Percentiles rank a stretch among this genome's conserved stretches.
Conservation (phyloP, 1,284 basidiomycete species). For the Schizophyllum commune region DNA sequence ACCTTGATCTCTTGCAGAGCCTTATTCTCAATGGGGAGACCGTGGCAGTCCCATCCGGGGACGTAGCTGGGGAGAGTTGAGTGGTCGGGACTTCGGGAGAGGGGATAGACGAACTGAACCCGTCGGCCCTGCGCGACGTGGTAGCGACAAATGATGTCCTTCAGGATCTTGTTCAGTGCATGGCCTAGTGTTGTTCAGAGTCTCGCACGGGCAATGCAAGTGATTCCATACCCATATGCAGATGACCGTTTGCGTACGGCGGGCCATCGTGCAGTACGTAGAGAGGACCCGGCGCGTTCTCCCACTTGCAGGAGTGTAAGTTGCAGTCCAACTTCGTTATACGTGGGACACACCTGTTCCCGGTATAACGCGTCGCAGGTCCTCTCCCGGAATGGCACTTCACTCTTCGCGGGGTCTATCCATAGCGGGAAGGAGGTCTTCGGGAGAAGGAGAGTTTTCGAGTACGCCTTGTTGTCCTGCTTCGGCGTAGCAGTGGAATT, state of each 20-base stretch:
- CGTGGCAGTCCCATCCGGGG: slow-evolving; percentile 99
- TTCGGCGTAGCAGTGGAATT: background rate
- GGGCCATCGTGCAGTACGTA: slow-evolving; percentile 96
- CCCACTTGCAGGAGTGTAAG: slow-evolving; percentile 36
- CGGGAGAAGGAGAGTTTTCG: slow-evolving; percentile 74
- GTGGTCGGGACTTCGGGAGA: background rate
- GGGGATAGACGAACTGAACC: slow-evolving; percentile 62
- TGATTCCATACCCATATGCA: slow-evolving; percentile 79
- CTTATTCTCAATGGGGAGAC: slow-evolving; percentile 94
- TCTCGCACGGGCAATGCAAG: background rate
- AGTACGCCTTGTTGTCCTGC: slow-evolving; percentile 27
- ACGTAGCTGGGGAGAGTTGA: slow-evolving; percentile 54
- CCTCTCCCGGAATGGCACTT: slow-evolving; percentile 51
- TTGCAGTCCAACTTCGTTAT: slow-evolving; percentile 4
- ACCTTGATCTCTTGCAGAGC: slow-evolving; percentile 51
- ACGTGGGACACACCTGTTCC: slow-evolving; percentile 66
- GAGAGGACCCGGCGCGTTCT: slow-evolving; percentile 53
- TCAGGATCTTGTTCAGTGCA: slow-evolving; percentile 94
- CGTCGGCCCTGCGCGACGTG: slow-evolving; percentile 73
- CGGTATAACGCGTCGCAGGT: slow-evolving; percentile 77
- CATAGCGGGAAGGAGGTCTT: slow-evolving; percentile 79
- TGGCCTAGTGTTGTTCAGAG: slow-evolving; percentile 55
- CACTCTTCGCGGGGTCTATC: slow-evolving; percentile 59
- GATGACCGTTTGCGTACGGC: slow-evolving; percentile 93
- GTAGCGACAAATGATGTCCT: slow-evolving; percentile 93